Evolutionary conservation across 2,329 filamentous ascomycete genomes (phyloP).

Genomic region (Microcera coccophila): DNA sequence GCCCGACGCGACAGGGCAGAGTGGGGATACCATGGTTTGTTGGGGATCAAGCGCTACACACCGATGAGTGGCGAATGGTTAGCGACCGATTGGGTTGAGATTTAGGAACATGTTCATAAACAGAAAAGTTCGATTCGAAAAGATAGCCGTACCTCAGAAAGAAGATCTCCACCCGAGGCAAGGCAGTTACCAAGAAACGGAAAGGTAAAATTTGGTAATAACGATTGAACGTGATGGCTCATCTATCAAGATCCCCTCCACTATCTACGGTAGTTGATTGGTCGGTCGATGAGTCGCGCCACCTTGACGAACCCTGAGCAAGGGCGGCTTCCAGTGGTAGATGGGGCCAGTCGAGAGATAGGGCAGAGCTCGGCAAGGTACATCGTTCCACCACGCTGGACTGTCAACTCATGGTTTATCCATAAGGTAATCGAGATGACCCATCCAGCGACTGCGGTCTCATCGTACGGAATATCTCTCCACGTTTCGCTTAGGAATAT

Average conservation of each 20-base stretch:
- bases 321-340: too few species aligned
- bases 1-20: not conserved
- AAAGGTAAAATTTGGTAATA: slow-evolving; percentile 22
- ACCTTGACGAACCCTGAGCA: too few species aligned
- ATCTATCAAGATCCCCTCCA: slow-evolving; percentile 8
- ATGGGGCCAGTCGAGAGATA: too few species aligned
- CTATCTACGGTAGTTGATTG: slow-evolving; percentile 32
- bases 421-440: too few species aligned
- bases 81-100: not conserved
- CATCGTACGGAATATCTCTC: not conserved
- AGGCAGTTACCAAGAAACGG: slow-evolving; percentile 14
- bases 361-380: too few species aligned
- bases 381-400: too few species aligned
- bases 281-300: too few species aligned
- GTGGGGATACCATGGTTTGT: not conserved
- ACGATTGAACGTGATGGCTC: slow-evolving; percentile 16
- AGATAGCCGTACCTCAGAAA: too few species aligned
- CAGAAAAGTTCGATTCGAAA: not conserved
- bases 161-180: too few species aligned
- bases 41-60: not conserved
- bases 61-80: not conserved
- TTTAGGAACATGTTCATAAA: not conserved
- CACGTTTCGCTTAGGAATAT: slow-evolving; percentile 11
- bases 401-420: too few species aligned
- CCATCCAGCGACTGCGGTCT: not conserved